Conservation (phyloP, 108 stramenopile genomes). For the Cyclotella cryptica region DNA sequence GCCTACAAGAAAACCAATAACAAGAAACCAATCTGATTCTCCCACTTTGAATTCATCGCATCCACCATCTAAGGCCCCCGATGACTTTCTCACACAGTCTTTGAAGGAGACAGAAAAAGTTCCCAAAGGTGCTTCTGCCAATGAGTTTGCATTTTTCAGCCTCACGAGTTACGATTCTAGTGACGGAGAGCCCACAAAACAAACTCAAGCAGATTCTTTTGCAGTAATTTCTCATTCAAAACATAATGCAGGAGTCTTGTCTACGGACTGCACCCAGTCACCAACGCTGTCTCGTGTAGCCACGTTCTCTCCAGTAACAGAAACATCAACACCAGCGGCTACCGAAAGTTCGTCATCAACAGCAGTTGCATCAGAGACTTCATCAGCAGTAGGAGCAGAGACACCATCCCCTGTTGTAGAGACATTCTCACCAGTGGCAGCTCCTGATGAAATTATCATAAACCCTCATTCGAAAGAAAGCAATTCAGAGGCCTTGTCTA, state of each 20-base stretch:
- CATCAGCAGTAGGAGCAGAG: no score
- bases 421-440: no score
- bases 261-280: background rate
- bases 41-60: background rate
- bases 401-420: no score
- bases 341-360: background rate
- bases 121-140: background rate
- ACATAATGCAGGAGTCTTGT: background rate
- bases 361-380: no score
- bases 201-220: slow-evolving; percentile 27
- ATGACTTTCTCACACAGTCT: background rate
- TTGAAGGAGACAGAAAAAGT: background rate
- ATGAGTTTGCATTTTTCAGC: background rate
- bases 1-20: slow-evolving; percentile 1
- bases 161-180: slow-evolving; percentile 1
- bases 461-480: no score
- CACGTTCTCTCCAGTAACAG: background rate
- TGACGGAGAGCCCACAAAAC: background rate
- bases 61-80: background rate
- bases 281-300: background rate
- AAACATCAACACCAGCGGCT: background rate
- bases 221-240: slow-evolving; percentile 26
- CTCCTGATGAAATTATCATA: no score
- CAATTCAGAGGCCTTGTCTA: no score
- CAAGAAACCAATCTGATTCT: background rate